Evolutionary conservation across 2,329 filamentous ascomycete genomes (phyloP), one percentile per base, ranked within the genome.

Genomic region (Macrophomina phaseolina): DNA sequence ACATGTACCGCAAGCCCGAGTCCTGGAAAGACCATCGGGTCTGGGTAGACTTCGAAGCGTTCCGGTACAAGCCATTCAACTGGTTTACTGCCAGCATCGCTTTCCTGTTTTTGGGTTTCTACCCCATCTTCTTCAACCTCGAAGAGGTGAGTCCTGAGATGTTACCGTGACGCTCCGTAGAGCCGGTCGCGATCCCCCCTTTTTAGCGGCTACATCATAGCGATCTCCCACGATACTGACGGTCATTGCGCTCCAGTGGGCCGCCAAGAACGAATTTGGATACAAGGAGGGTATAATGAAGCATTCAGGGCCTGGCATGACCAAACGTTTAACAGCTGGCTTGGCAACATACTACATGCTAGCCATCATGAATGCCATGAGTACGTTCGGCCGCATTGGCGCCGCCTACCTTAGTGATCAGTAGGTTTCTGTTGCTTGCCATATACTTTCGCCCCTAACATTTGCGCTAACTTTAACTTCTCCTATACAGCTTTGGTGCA

Each of bases 101-200:
- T 1, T 81, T 82, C 68, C 74, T 84, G 55, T 85, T 84, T 75
- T 78, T 84, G 58, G 83, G 83, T 28, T 85, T 84, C 71, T 85
- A 85, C 68, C 79, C 81, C 3, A 74, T 85, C 23, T 84, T 84
- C 74, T 85, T 85, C 77, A 84, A 83, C 68, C 78, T 85, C 36
- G 82, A 84, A 71, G 83, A 84, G 73, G 78, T 79, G 72, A 68
- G 55, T 45, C 74, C 32, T 30, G 12, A n/a, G 32, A 40, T 8
- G 16, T 30, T 53, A 9, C 11, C 32, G 28, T 61, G 5, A 18
- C 34, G 16, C n/a, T 61, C 5, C 45, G 30, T 12, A 23, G 14
- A 42, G 11, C 18, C 14, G 42, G 6, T 30, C 23, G 11, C 16
- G 8, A 2, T 52, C 46, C 46, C n/a, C 23, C 23, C 40, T 32